Base-by-base conservation (phyloP, 1,284 basidiomycete genomes). In the Austroboletus niveus region DNA sequence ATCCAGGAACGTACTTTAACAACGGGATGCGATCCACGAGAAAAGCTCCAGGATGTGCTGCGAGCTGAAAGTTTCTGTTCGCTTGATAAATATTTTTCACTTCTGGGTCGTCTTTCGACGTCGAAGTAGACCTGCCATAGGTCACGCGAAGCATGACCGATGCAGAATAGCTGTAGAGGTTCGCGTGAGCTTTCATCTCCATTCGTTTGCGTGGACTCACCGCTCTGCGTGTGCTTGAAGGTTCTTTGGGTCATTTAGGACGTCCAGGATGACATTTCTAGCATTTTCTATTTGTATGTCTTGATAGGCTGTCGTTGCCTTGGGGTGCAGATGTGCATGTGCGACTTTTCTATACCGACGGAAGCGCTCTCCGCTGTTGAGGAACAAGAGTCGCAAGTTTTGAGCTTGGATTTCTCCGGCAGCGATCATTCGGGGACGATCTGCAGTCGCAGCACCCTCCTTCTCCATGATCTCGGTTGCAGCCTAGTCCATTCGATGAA, bases 61-160 rank as follows among this genome's bases (percentile, higher is more conserved):
- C 74, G 9, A 66, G 61, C 4, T 79, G 76, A 9, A 87, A 69
- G 15, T 79, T 72, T 2, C 69, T 68, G 8, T 80, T 64, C 32
- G 72, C 75, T 12, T 73, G 69, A 47, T 77, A 79, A 38, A 87
- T 75, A 17, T 75, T 72, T 15, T 68, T 53, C 2, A 89, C 75
- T 34, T 84, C 81, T 0, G 78, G 79, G 57, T 87, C 85, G 4
- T 78, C 70, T 53, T 76, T 79, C 0, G 72, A 72, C 6, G 78
- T 78, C 10, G 57, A 77, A 54, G 60, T 68, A 0, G 74, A 68
- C 55, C 81, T 84, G 6, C 85, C 86, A 57, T 88, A 88, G 2
- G 84, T 78, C 43, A 87, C 69, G 2, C 78, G 75, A 69, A 89
- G 74, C 5, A 86, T 81, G 0, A 87, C 76, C 3, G 80, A 80